Evolutionary conservation across 2,329 filamentous ascomycete genomes (phyloP), one percentile per base, ranked within the genome.

Genomic region (Zymoseptoria tritici): DNA sequence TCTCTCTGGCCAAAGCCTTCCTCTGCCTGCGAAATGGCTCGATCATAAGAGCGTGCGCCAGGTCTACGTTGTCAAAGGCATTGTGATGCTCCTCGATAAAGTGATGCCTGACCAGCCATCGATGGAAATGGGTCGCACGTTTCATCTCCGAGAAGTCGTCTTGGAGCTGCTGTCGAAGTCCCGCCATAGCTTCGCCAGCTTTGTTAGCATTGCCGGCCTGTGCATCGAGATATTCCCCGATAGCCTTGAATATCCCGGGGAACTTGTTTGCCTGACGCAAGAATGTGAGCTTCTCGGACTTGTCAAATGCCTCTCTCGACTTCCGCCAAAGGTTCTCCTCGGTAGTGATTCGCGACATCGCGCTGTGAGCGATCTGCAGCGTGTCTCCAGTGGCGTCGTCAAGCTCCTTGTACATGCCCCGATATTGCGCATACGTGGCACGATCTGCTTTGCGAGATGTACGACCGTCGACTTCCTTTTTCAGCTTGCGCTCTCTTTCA

Each of bases 261-360:
- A 62, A 63, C 51, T 58, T 60, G 3, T 57, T 42, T 9, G 49
- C 31, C 20, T 66, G 60, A n/a, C 57, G 63, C 22, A 66, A 63
- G 16, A 64, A 55, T 4, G 55, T 26, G 21, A 66, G 55, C 13
- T 52, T 53, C 29, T 56, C 54, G 19, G 59, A 31, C 2, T 8
- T 54, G 16, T 55, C 54, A 49, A 62, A 66, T 3, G 19, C 20
- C 3, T 54, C 20, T 19, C 20, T 59, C 2, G 61, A 60, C 9
- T 58, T 55, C 3, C 49, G 54, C 64, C 64, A 66, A 4, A 59
- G 49, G 52, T 31, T 63, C 61, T 16, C 26, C 20, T 13, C 46
- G 19, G 26, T 59, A 20, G 9, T 19, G 29, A 22, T 52, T 36
- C 20, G 21, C 24, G 8, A 57, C 19, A 11, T 54, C n/a, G 9